Conservation (phyloP, 2,329 filamentous ascomycete species). For the Beauveria rudraprayagi region DNA sequence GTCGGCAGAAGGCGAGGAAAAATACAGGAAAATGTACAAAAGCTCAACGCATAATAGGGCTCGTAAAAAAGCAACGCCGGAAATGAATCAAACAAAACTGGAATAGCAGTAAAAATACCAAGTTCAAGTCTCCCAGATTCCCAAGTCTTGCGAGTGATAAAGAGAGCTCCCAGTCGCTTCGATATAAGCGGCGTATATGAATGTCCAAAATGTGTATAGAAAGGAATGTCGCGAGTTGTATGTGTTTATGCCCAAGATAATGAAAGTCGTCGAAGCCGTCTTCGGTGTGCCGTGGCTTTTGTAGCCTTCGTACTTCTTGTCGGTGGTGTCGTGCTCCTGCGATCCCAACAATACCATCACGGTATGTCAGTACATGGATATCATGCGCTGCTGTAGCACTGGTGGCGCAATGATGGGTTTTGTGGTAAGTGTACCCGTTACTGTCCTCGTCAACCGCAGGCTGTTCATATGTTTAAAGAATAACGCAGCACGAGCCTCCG, state of each 20-base stretch:
- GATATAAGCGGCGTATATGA: conserved; percentile 2
- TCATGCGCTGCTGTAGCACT: neutral
- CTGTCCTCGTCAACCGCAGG: neutral
- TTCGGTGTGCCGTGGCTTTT: neutral
- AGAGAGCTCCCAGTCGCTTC: conserved; percentile 11
- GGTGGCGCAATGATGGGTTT: neutral
- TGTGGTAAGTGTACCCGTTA: neutral
- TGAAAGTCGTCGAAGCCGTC: conserved; percentile 1
- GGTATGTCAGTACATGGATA: neutral
- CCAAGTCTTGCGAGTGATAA: neutral
- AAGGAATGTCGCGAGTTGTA: conserved; percentile 8
- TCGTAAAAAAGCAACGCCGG: conserved; percentile 10
- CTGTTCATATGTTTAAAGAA: conserved; percentile 40
- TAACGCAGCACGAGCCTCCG: conserved; percentile 39
- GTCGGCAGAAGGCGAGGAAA: neutral
- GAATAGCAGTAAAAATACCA: conserved; percentile 16
- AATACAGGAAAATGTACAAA: conserved; percentile 5
- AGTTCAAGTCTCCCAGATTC: conserved; percentile 14
- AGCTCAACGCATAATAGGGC: neutral
- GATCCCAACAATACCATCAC: neutral
- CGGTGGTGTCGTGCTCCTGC: neutral
- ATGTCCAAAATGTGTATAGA: conserved; percentile 11
- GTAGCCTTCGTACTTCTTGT: neutral
- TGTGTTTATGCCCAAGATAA: neutral
- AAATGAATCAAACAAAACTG: conserved; percentile 13